These are phyloP conservation scores for Collybiopsis confluens DNA, from an alignment of 768 basidiomycete species.

Conservation along the genomic window DNA sequence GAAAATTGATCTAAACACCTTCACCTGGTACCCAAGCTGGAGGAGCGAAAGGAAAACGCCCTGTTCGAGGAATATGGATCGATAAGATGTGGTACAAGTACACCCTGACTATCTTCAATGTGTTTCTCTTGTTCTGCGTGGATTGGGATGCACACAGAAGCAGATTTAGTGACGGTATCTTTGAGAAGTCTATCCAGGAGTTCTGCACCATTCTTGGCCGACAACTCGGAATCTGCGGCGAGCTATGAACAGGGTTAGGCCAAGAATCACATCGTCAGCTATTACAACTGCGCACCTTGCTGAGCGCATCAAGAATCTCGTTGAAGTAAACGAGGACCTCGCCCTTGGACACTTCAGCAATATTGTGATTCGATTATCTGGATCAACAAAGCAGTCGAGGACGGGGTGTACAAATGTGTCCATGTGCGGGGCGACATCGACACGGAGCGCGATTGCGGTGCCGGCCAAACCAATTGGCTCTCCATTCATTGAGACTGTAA, in stretches of 20 bases:
- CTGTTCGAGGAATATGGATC: conserved; percentile 46
- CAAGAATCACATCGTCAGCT: too few species aligned
- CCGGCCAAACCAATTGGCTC: conserved; percentile 95
- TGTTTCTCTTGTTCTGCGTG: conserved; percentile 76
- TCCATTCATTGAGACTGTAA: too few species aligned
- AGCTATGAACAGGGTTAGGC: conserved; percentile 51
- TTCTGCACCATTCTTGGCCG: conserved; percentile 98
- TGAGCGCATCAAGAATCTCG: conserved; percentile 94
- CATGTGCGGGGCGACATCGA: conserved; percentile 92
- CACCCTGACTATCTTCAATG: conserved; percentile 51
- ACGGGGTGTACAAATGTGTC: conserved; percentile 88
- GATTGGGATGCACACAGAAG: conserved; percentile 89
- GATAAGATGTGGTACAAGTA: conserved; percentile 61
- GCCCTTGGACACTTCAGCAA: conserved; percentile 95
- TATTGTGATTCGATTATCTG: conserved; percentile 98
- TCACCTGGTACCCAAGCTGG: conserved; percentile 91
- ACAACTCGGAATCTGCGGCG: conserved; percentile 90
- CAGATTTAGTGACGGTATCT: conserved; percentile 95
- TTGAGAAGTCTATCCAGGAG: conserved; percentile 95
- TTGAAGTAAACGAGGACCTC: conserved; percentile 97
- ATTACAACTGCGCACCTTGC: conserved; percentile 64
- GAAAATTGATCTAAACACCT: conserved; percentile 87
- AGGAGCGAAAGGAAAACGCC: conserved; percentile 95
- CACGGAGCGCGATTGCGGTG: conserved; percentile 91
- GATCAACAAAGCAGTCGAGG: conserved; percentile 87